Percentiles rank a stretch among this genome's conserved stretches.
These are phyloP conservation scores for Arachnopeziza araneosa DNA, from an alignment of 2,329 filamentous ascomycete genomes.

Conservation along the genomic window DNA sequence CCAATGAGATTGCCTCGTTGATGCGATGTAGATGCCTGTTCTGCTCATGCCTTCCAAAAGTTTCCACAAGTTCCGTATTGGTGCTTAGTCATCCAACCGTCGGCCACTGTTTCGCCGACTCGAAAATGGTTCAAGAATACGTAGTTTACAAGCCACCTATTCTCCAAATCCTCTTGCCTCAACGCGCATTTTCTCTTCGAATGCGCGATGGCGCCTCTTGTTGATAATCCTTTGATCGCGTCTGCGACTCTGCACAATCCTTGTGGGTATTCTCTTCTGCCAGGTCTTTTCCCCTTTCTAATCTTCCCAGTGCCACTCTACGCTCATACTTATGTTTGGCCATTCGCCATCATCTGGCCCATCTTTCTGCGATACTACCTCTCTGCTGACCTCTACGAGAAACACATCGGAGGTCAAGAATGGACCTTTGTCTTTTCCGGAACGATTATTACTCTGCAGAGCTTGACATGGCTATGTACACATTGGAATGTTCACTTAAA, in stretches of 20 bases:
- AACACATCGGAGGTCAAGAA: constrained; percentile 87
- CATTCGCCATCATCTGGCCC: constrained; percentile 88
- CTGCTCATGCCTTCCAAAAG: too few relatives aligned
- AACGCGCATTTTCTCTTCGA: constrained; percentile 16
- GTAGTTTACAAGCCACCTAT: not conserved
- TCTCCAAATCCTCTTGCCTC: not conserved
- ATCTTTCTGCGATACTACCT: constrained; percentile 86
- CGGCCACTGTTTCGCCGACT: not conserved
- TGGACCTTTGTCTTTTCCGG: constrained; percentile 97
- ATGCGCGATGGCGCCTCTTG: constrained; percentile 66
- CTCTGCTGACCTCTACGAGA: constrained; percentile 76
- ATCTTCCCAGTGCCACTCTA: constrained; percentile 53
- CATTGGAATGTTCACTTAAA: constrained; percentile 93
- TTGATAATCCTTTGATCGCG: constrained; percentile 87
- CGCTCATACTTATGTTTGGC: constrained; percentile 87
- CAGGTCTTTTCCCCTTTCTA: not conserved
- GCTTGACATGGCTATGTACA: constrained; percentile 88
- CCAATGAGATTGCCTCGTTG: too few relatives aligned
- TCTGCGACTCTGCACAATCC: constrained; percentile 84
- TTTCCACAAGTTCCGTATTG: too few relatives aligned
- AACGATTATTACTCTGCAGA: constrained; percentile 80
- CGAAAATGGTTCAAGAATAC: not conserved
- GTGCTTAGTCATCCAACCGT: not conserved
- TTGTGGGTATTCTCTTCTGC: constrained; percentile 28
- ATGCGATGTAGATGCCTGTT: too few relatives aligned